Percentiles rank a stretch among this genome's conserved stretches.
phyloP scores from a whole-genome alignment of 1,284 basidiomycete species.

The Cryptococcus deneoformans region DNA sequence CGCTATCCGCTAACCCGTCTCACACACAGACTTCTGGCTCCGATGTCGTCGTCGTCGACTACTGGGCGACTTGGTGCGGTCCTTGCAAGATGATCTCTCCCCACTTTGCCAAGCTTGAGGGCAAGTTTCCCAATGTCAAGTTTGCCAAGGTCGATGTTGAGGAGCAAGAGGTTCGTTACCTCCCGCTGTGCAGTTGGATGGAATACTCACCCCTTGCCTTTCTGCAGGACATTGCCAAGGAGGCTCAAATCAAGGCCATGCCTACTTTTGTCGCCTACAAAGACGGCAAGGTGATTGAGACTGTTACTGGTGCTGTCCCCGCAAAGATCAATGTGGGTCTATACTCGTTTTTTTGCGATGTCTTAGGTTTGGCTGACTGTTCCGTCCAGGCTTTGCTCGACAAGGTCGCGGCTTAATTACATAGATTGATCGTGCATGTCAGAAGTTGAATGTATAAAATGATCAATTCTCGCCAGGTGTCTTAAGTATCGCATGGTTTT shows the following conservation, averaged over 20 bases:
- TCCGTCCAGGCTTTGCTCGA: constrained; percentile 23
- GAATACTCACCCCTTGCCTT: background rate
- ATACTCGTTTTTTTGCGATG: background rate
- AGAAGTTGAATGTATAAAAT: too few relatives aligned
- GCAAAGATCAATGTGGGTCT: constrained; percentile 53
- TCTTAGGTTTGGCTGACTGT: background rate
- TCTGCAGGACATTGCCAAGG: constrained; percentile 55
- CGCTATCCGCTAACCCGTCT: background rate
- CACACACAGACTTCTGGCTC: constrained; percentile 10
- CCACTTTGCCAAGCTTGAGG: constrained; percentile 67
- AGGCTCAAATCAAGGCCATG: constrained; percentile 74
- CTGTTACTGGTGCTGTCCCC: constrained; percentile 63
- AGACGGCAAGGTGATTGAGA: constrained; percentile 61
- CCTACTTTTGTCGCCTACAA: constrained; percentile 75
- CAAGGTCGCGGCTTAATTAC: constrained; percentile 13
- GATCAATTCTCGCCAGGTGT: too few relatives aligned
- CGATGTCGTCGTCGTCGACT: constrained; percentile 64
- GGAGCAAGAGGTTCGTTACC: constrained; percentile 41
- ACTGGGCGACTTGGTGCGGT: constrained; percentile 59
- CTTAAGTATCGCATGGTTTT: too few relatives aligned
- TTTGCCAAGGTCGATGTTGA: constrained; percentile 86
- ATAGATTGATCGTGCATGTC: background rate
- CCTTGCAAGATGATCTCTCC: constrained; percentile 76
- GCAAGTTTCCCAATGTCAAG: constrained; percentile 55
- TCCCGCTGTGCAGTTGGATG: background rate